These are phyloP conservation scores for Sporothrix brasiliensis DNA, from an alignment of 2,329 filamentous ascomycete genomes.

Conservation along the genomic window DNA sequence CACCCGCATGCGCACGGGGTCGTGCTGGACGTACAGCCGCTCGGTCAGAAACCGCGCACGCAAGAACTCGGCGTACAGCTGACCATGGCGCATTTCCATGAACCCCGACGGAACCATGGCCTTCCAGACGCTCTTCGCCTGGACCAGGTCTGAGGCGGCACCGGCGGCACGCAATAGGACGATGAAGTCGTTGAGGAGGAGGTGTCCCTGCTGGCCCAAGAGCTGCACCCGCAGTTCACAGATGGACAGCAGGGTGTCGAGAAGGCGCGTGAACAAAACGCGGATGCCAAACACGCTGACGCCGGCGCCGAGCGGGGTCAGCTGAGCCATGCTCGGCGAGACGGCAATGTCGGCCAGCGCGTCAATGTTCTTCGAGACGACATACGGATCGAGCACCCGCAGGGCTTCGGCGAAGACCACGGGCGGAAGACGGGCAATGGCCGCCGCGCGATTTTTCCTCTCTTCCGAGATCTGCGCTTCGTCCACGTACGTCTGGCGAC, in stretches of 20 bases:
- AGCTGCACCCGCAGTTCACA: constrained; percentile 42
- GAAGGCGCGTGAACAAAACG: constrained; percentile 46
- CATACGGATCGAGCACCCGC: constrained; percentile 61
- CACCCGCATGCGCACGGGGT: constrained; percentile 48
- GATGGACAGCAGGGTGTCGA: constrained; percentile 45
- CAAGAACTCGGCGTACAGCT: constrained; percentile 51
- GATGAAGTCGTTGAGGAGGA: constrained; percentile 50
- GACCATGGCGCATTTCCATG: constrained; percentile 38
- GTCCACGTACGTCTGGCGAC: background rate
- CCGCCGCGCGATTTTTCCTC: background rate
- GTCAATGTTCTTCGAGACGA: constrained; percentile 55
- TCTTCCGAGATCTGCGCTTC: background rate
- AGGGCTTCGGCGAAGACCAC: constrained; percentile 66
- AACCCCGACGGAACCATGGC: constrained; percentile 34
- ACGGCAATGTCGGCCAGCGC: constrained; percentile 48
- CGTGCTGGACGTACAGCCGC: constrained; percentile 52
- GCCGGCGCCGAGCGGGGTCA: constrained; percentile 44
- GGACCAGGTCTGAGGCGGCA: constrained; percentile 46
- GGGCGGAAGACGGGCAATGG: constrained; percentile 49
- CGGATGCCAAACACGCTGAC: constrained; percentile 53
- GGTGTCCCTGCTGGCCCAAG: constrained; percentile 34
- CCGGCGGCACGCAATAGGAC: constrained; percentile 53
- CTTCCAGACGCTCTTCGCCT: constrained; percentile 43
- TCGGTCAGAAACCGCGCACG: constrained; percentile 53
- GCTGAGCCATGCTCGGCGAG: constrained; percentile 46